Evolutionary conservation across 2,329 filamentous ascomycete genomes (phyloP).

Genomic region (Graphilbum fragrans): DNA sequence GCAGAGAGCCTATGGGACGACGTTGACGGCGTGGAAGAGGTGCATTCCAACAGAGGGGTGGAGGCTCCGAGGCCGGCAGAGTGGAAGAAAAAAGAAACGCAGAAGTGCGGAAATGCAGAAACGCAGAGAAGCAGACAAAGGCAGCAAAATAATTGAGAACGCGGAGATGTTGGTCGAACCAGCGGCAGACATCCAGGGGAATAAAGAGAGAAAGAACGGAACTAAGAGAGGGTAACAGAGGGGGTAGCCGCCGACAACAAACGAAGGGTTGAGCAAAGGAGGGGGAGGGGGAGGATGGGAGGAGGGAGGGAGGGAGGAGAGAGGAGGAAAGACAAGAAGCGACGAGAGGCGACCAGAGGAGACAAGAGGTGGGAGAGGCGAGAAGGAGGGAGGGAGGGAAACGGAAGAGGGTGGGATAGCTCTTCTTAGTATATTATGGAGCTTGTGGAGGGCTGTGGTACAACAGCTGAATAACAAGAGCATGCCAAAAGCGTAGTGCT

Average conservation of each 20-base stretch:
- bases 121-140: not conserved
- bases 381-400: not conserved
- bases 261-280: not conserved
- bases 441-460: slow-evolving; percentile 5
- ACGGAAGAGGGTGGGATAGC: not conserved
- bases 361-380: not conserved
- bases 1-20: no score
- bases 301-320: not conserved
- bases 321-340: not conserved
- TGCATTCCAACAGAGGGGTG: no score
- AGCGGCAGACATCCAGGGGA: slow-evolving; percentile 2
- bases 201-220: not conserved
- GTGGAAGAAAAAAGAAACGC: no score
- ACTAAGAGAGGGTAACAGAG: not conserved
- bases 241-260: not conserved
- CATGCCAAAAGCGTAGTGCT: no score
- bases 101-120: not conserved
- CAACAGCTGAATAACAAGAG: slow-evolving; percentile 13
- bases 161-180: slow-evolving; percentile 3
- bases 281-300: not conserved
- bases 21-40: no score
- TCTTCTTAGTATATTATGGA: not conserved
- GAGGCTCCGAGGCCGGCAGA: no score
- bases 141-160: no score
- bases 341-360: not conserved